A percentile compares a stretch with the other conserved stretches of the same genome.
phyloP scores from a whole-genome alignment of 2,329 filamentous ascomycete genomes.

The Uncinocarpus reesii region DNA sequence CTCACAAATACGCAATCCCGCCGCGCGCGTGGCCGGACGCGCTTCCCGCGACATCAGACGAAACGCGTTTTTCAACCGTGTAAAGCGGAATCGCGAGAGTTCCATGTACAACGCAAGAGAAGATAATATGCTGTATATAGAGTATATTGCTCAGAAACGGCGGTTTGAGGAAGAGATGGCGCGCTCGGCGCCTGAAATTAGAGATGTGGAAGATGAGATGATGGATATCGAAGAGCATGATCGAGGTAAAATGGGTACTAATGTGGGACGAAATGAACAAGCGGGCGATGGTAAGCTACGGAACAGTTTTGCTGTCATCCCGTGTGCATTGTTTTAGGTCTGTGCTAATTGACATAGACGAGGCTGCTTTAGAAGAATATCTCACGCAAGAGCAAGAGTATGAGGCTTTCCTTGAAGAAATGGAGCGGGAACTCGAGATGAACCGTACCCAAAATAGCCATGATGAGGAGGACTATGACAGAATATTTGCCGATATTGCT shows the following conservation, averaged over 20 bases:
- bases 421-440: slow-evolving; percentile 16
- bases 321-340: background rate
- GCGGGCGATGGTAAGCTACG: background rate
- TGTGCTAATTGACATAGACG: slow-evolving; percentile 16
- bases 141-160: slow-evolving; percentile 31
- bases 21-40: slow-evolving; percentile 20
- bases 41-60: slow-evolving; percentile 28
- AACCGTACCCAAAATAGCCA: background rate
- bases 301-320: too few species aligned
- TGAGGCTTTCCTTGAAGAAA: slow-evolving; percentile 19
- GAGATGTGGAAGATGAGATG: slow-evolving; percentile 14
- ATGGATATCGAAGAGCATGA: background rate
- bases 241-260: slow-evolving; percentile 17
- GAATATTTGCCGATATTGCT: slow-evolving; percentile 55
- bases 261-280: slow-evolving; percentile 14
- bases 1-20: slow-evolving; percentile 27
- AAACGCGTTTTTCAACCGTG: slow-evolving; percentile 34
- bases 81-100: slow-evolving; percentile 32
- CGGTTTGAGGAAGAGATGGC: slow-evolving; percentile 33
- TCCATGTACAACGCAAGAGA: slow-evolving; percentile 32
- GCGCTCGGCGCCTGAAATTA: slow-evolving; percentile 23
- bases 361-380: slow-evolving; percentile 28
- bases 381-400: slow-evolving; percentile 19
- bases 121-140: slow-evolving; percentile 37
- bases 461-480: slow-evolving; percentile 51